Conservation (phyloP, 2,329 filamentous ascomycete genomes). For the Aspergillus felis region DNA sequence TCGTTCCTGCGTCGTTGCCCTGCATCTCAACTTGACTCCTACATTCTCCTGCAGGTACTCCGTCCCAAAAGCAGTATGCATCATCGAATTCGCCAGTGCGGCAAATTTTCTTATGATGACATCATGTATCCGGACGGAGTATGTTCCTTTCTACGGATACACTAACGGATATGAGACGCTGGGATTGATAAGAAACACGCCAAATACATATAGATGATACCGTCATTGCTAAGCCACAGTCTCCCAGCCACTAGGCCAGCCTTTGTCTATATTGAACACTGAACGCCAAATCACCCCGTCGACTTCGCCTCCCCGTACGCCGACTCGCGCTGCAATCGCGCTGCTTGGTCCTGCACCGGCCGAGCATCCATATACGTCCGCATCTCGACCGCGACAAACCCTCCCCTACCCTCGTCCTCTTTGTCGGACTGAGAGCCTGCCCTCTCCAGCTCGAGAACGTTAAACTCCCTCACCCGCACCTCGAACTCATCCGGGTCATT, state of each 20-base stretch:
- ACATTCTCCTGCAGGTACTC: too few relatives aligned
- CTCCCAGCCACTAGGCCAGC: too few relatives aligned
- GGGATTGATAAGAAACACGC: too few relatives aligned
- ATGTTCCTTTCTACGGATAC: background rate
- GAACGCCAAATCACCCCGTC: background rate
- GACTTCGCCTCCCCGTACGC: background rate
- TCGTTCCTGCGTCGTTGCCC: too few relatives aligned
- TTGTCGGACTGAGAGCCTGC: background rate
- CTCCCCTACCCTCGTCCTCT: background rate
- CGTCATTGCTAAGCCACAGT: too few relatives aligned
- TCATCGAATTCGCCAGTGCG: too few relatives aligned
- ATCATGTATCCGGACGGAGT: background rate
- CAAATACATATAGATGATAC: too few relatives aligned
- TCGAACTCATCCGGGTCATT: conserved; percentile 19
- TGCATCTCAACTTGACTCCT: too few relatives aligned
- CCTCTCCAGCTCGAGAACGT: conserved; percentile 14
- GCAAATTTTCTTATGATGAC: background rate
- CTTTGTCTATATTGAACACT: background rate
- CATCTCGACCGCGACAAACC: conserved; percentile 17
- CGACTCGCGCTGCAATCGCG: conserved; percentile 4
- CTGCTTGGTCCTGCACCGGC: conserved; percentile 16
- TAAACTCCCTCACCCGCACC: conserved; percentile 16
- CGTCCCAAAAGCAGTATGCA: too few relatives aligned
- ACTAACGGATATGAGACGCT: too few relatives aligned
- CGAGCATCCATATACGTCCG: conserved; percentile 17